Base-by-base conservation (phyloP, 805 yeast species). In the Zygosaccharomyces bisporus region DNA sequence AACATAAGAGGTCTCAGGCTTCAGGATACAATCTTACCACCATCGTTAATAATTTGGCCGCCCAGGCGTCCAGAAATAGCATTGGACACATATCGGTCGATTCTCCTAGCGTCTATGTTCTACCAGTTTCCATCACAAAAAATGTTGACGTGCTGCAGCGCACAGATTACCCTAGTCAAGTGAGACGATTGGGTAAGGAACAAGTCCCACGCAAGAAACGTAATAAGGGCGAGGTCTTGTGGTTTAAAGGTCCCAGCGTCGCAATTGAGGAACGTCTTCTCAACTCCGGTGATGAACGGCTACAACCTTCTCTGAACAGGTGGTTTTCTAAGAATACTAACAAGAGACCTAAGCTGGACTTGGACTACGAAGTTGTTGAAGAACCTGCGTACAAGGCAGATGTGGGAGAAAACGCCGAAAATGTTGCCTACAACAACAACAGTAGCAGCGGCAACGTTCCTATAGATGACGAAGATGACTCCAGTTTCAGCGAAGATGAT, bases 221-320 rank as follows among this genome's bases (percentile, higher is more conserved):
- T 17, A 49, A 51, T 16, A 50, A 57, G 29, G 71, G 70, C 10
- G 78, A 79, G 29, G 55, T 78, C 12, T 59, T 84, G 13, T 84
- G 89, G 86, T 83, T 77, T 60, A 72, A 82, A 54, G 78, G 86
- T 0, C 83, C 89, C 2, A 85, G 88, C 19, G 67, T 75, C 8
- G 66, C 71, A 23, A 57, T 77, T 14, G 57, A 67, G 4, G 70
- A 68, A 48, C 58, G 82, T 46, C 45, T 73, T 19, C 45, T 61
- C 6, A 63, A 65, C 44, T 46, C 55, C 4, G 57, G 60, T 10
- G 53, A 45, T 33, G 46, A 47, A 31, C 43, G 49, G 17, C 21
- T 51, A 13, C 46, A 55, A 25, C 35, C 47, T 7, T 52, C 60
- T 2, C 46, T 61, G 31, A 57, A 58, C 37, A 51, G 58, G 38